Conservation (phyloP, 495 filamentous ascomycete genomes). For the Parmelia sp. region DNA sequence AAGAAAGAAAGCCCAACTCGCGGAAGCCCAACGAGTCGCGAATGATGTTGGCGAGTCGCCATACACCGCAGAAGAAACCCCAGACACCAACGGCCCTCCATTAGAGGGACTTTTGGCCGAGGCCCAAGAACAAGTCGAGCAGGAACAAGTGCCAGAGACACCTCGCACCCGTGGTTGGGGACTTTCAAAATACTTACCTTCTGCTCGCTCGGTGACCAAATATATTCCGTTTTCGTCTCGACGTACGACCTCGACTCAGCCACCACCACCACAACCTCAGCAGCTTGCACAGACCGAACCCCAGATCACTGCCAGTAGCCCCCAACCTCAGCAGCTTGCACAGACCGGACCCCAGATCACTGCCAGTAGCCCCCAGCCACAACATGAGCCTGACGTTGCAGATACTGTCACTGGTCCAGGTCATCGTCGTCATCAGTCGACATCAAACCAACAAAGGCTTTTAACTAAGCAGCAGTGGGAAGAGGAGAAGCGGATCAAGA, state of each 20-base stretch:
- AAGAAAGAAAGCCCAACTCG: neutral
- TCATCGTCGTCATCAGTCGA: neutral
- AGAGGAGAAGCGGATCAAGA: conserved; percentile 12
- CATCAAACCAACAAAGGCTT: neutral
- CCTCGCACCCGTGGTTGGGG: conserved; percentile 15
- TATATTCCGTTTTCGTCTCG: conserved; percentile 13
- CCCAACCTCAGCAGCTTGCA: neutral
- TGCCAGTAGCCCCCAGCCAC: neutral
- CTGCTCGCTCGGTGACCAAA: conserved; percentile 12
- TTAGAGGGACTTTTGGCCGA: conserved; percentile 1
- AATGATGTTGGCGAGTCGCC: neutral
- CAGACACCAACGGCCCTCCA: neutral
- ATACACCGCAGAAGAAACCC: neutral
- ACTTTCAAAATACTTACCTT: conserved; percentile 3
- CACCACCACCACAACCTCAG: neutral
- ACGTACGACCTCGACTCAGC: neutral
- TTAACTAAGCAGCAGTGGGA: conserved; percentile 10
- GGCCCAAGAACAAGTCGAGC: neutral
- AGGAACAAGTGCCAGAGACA: conserved; percentile 13
- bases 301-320: neutral
- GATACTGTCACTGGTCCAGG: neutral
- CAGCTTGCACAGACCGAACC: conserved; percentile 6
- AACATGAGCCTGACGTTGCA: neutral
- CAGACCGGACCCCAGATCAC: neutral
- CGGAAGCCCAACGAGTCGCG: neutral